Percentiles rank a stretch among this genome's conserved stretches.
Evolutionary conservation across 768 basidiomycete species (phyloP).

Genomic region (Collybiopsis luxurians): DNA sequence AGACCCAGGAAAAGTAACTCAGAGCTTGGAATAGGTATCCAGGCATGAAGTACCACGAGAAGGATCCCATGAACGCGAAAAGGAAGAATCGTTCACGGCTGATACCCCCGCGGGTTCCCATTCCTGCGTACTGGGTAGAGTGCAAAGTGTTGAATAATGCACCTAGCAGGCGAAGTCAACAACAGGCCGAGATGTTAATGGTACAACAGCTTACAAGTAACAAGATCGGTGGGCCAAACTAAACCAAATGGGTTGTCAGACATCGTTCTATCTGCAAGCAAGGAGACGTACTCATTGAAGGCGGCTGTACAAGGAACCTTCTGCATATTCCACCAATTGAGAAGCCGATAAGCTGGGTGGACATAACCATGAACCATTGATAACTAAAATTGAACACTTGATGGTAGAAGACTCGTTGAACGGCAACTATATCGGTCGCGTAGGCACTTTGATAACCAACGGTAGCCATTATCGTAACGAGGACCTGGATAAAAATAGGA

Average conservation of each 20-base stretch:
- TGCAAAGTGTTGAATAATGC: conserved; percentile 78
- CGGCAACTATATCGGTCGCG: conserved; percentile 75
- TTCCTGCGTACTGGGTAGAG: conserved; percentile 65
- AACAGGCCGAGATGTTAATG: too few relatives aligned
- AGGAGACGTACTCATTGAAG: conserved; percentile 56
- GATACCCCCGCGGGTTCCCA: conserved; percentile 61
- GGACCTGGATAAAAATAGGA: conserved; percentile 30
- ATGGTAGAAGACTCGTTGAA: conserved; percentile 70
- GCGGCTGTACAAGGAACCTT: conserved; percentile 74
- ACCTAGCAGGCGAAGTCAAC: not conserved
- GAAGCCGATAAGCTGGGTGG: conserved; percentile 77
- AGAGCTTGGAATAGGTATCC: conserved; percentile 72
- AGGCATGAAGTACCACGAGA: conserved; percentile 66
- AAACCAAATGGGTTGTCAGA: conserved; percentile 29
- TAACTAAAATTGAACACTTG: conserved; percentile 61
- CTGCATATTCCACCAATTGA: conserved; percentile 72
- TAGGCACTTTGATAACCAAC: conserved; percentile 55
- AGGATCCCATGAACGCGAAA: conserved; percentile 55
- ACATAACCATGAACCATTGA: conserved; percentile 79
- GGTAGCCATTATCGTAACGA: conserved; percentile 51
- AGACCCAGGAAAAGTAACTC: conserved; percentile 57
- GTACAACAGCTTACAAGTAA: conserved; percentile 61
- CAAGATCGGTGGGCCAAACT: conserved; percentile 81
- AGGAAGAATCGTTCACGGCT: conserved; percentile 78
- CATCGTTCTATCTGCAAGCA: conserved; percentile 12